A percentile compares a stretch with the other conserved stretches of the same genome.
Conservation (phyloP, 495 filamentous ascomycete genomes). For the Hypomontagnella monticulosa region DNA sequence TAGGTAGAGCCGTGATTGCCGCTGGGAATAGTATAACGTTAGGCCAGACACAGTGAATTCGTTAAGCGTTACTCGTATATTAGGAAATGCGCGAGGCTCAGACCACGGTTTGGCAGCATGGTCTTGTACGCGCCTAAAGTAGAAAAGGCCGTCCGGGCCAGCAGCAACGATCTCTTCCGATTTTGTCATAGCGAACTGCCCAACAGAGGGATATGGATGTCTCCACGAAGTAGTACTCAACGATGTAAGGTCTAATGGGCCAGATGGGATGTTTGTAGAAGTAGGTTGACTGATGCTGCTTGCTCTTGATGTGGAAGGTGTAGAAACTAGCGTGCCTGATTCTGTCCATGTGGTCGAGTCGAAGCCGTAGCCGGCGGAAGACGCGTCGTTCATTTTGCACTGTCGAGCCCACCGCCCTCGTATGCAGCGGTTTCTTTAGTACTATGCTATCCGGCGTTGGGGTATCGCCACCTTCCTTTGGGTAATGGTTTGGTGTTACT, state of each 20-base stretch:
- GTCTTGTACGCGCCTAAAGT: slow-evolving; percentile 35
- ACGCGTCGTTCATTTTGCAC: slow-evolving; percentile 23
- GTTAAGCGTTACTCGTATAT: slow-evolving; percentile 19
- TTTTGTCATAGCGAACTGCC: slow-evolving; percentile 34
- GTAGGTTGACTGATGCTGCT: slow-evolving; percentile 14
- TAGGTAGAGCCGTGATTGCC: slow-evolving; percentile 20
- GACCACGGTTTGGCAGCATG: slow-evolving; percentile 34
- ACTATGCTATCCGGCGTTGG: slow-evolving; percentile 18
- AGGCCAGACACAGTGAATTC: slow-evolving; percentile 33
- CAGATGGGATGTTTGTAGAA: slow-evolving; percentile 24
- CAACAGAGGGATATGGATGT: slow-evolving; percentile 30
- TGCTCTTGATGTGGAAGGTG: slow-evolving; percentile 29
- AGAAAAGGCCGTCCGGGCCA: slow-evolving; percentile 32
- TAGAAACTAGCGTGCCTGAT: slow-evolving; percentile 22
- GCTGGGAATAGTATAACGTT: slow-evolving; percentile 9
- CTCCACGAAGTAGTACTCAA: slow-evolving; percentile 35
- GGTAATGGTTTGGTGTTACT: no score
- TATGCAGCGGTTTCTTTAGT: slow-evolving; percentile 20
- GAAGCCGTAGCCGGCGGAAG: slow-evolving; percentile 12
- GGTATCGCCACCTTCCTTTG: no score
- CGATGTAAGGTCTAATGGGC: slow-evolving; percentile 17
- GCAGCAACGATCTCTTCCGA: slow-evolving; percentile 32
- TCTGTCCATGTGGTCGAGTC: slow-evolving; percentile 29
- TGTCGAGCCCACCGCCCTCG: slow-evolving; percentile 17
- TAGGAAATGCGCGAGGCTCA: slow-evolving; percentile 24